Conservation (phyloP, 73 alveolate species). For the Breviolum minutum region DNA sequence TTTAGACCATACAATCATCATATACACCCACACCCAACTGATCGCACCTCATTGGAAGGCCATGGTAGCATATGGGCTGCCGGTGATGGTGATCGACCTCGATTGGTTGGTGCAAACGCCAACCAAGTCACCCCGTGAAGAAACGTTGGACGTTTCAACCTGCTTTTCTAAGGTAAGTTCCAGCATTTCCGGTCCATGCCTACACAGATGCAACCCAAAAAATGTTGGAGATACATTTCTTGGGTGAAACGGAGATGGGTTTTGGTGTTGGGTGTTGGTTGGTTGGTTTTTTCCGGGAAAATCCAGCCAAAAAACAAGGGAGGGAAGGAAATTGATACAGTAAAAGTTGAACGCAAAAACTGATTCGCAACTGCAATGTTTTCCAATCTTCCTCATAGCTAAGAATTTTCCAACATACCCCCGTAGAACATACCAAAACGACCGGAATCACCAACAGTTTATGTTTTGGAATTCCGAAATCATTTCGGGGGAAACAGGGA, state of each 20-base stretch:
- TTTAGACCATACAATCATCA: too few species aligned
- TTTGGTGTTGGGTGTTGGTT: too few species aligned
- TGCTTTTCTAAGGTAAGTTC: background rate
- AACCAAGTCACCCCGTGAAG: background rate
- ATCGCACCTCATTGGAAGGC: conserved; percentile 39
- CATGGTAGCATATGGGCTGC: conserved; percentile 49
- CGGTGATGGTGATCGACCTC: conserved; percentile 54
- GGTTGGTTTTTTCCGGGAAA: too few species aligned
- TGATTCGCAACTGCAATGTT: too few species aligned
- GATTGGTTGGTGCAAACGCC: background rate
- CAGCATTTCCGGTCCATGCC: conserved; percentile 67
- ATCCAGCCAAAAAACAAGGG: background rate
- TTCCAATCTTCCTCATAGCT: too few species aligned
- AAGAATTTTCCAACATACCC: too few species aligned
- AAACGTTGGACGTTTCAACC: background rate
- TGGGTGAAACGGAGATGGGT: background rate
- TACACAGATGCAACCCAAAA: background rate
- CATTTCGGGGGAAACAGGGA: too few species aligned
- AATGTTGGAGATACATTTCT: background rate
- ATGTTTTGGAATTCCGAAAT: too few species aligned
- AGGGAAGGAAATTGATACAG: too few species aligned
- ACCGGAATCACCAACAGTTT: too few species aligned
- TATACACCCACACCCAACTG: background rate
- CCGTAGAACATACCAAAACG: too few species aligned
- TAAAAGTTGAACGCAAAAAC: too few species aligned